These are phyloP conservation scores for Arctium minus DNA, from an alignment of 129 eudicot genomes.

Conservation along the genomic window DNA sequence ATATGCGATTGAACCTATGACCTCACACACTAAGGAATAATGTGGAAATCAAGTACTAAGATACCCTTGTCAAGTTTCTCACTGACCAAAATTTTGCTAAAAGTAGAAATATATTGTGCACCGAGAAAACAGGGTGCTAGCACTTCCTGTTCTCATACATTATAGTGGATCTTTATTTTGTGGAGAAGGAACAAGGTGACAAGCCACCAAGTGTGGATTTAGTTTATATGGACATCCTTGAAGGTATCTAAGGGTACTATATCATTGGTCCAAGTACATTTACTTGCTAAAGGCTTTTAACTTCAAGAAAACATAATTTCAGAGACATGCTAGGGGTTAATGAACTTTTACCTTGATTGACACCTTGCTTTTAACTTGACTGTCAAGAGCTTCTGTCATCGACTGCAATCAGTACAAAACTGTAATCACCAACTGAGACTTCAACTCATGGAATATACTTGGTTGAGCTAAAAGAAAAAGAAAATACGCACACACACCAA, in stretches of 20 bases:
- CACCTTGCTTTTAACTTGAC: constrained; percentile 82
- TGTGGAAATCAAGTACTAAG: background rate
- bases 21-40: background rate
- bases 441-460: background rate
- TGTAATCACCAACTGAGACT: constrained; percentile 3
- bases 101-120: background rate
- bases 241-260: background rate
- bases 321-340: background rate
- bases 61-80: background rate
- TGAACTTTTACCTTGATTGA: constrained; percentile 53
- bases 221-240: background rate
- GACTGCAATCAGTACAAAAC: constrained; percentile 52
- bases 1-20: background rate
- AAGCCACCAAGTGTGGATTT: background rate
- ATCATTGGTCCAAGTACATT: background rate
- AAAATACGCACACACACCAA: background rate
- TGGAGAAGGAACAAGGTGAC: background rate
- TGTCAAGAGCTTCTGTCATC: constrained; percentile 83
- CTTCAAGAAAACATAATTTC: background rate
- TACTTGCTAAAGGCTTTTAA: background rate
- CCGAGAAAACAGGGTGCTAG: background rate
- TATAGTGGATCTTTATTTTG: background rate
- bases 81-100: background rate
- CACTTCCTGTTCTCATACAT: background rate
- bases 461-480: background rate